Evolutionary conservation across 495 filamentous ascomycete species (phyloP).

Genomic region (Trichoderma asperelloides): DNA sequence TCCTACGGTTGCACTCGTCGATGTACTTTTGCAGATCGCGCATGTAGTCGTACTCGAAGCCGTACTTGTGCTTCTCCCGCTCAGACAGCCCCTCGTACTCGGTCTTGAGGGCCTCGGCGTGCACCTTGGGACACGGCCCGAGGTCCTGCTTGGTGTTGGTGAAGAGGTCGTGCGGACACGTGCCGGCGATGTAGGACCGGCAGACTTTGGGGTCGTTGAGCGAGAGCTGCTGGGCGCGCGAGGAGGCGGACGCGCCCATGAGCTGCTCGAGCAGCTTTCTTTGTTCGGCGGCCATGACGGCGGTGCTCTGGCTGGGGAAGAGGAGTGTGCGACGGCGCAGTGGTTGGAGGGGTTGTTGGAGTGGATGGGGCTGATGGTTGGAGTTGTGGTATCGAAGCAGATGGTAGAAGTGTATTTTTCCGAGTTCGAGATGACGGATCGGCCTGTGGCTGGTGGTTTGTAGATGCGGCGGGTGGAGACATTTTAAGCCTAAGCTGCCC

Average conservation of each 20-base stretch:
- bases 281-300: slow-evolving; percentile 84
- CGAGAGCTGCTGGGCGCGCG: slow-evolving; percentile 67
- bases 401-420: neutral
- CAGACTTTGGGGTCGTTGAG: slow-evolving; percentile 93
- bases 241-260: slow-evolving; percentile 62
- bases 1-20: slow-evolving; percentile 90
- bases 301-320: neutral
- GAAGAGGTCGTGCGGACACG: slow-evolving; percentile 97
- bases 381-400: neutral
- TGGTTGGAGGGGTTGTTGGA: neutral
- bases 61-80: slow-evolving; percentile 65
- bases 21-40: slow-evolving; percentile 92
- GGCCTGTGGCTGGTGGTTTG: slow-evolving; percentile 2
- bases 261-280: slow-evolving; percentile 90
- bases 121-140: slow-evolving; percentile 81
- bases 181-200: slow-evolving; percentile 87
- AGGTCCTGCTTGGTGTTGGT: slow-evolving; percentile 99
- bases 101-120: slow-evolving; percentile 76
- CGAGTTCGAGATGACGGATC: neutral
- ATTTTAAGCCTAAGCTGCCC: neutral
- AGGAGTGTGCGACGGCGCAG: neutral
- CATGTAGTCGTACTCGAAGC: slow-evolving; percentile 94
- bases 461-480: neutral
- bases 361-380: neutral
- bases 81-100: slow-evolving; percentile 69